Base-by-base conservation (phyloP, 345 rosid genomes). In the Gossypium turneri region DNA sequence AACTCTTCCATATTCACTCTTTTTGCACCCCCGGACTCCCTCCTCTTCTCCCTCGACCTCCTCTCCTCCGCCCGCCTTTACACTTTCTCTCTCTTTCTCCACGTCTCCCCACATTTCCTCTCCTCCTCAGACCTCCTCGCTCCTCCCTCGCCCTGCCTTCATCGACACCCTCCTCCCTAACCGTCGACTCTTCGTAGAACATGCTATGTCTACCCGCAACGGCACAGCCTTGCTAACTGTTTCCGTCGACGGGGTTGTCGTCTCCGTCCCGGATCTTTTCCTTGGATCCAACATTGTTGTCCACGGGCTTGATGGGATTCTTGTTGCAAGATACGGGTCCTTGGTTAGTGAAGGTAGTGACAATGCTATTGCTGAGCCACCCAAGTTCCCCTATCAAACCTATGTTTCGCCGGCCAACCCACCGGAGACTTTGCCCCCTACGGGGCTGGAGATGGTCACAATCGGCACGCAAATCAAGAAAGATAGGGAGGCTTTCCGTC, bases 251-350 rank as follows among this genome's bases (percentile, higher is more conserved):
- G 79, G 81, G 11, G 76, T 77, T 53, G 67, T 58, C 67, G 58
- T 84, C 55, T 61, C 78, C 0, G 67, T 72, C 17, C 87, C 82
- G 29, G 84, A 82, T 75, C 65, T 84, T 24, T 82, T 78, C 67
- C 51, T 82, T 6, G 76, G 80, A 3, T 44, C 79, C 5, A 55
- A 50, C 25, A 76, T 82, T 19, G 76, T 78, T 2, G 84, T 85
- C 19, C 85, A 85, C 10, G 88, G 85, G 8, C 73, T 82, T 17
- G 79, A 76, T 4, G 82, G 84, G 27, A 78, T 84, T 71, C 80
- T 84, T 76, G 79, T 57, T 53, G 17, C 79, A 13, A 67, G 60
- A 41, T n/a, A 50, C 51, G 78, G 69, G 8, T 15, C 78, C 1
- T 29, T 12, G 24, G 9, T 10, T 41, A 53, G 69, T 8, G 67